These are phyloP conservation scores for Solanum dulcamara DNA, from an alignment of 257 asterid species.

Conservation along the genomic window DNA sequence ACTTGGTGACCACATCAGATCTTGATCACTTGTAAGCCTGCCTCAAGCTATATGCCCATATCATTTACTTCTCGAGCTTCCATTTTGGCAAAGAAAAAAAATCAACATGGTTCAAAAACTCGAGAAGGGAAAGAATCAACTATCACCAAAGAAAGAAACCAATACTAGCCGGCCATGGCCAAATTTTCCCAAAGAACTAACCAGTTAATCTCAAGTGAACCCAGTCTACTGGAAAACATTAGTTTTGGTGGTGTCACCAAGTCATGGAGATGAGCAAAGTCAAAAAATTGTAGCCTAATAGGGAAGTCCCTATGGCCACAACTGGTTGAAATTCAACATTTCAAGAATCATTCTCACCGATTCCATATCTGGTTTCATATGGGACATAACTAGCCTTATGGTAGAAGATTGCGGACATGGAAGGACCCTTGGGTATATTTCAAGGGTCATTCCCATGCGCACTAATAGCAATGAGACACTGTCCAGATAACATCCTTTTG, in stretches of 20 bases:
- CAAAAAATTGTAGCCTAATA: background rate
- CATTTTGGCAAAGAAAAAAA: background rate
- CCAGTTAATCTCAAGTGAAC: slow-evolving; percentile 4
- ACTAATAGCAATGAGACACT: background rate
- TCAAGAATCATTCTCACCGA: background rate
- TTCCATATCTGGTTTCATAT: background rate
- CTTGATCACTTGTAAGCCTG: background rate
- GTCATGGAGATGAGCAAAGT: slow-evolving; percentile 16
- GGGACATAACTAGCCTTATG: background rate
- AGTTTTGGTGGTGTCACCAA: too few species aligned
- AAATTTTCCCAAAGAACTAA: slow-evolving; percentile 21
- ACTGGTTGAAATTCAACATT: background rate
- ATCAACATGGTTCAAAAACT: background rate
- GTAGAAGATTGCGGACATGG: background rate
- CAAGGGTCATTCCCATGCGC: slow-evolving; percentile 5
- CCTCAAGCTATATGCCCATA: too few species aligned
- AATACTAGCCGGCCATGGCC: slow-evolving; percentile 14
- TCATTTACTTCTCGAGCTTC: too few species aligned
- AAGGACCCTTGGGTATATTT: background rate
- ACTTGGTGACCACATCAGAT: background rate
- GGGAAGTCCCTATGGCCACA: slow-evolving; percentile 2
- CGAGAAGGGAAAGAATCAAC: background rate
- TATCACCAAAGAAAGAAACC: background rate
- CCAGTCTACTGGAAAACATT: too few species aligned
- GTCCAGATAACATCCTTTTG: background rate